These are phyloP conservation scores for Neurospora tetrasperma DNA, from an alignment of 495 filamentous ascomycete species.

Conservation along the genomic window DNA sequence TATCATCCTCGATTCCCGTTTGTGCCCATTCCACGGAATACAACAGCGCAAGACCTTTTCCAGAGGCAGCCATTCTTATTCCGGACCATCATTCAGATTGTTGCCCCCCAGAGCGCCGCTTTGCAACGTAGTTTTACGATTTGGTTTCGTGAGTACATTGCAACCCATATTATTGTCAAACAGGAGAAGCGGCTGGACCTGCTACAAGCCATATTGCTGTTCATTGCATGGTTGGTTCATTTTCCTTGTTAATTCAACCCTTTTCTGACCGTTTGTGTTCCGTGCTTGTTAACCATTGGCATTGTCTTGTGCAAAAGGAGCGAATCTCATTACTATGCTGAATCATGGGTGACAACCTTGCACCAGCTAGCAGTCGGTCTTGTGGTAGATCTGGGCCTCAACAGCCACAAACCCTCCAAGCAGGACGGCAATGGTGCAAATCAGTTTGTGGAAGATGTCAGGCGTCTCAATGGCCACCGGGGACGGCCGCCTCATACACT, in stretches of 20 bases:
- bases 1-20: constrained; percentile 19
- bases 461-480: not conserved
- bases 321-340: constrained; percentile 15
- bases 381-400: constrained; percentile 14
- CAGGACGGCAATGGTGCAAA: not conserved
- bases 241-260: not conserved
- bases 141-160: constrained; percentile 14
- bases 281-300: not conserved
- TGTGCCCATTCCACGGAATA: constrained; percentile 8
- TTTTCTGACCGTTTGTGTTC: not conserved
- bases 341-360: constrained; percentile 11
- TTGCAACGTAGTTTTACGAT: constrained; percentile 6
- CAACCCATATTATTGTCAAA: constrained; percentile 12
- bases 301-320: not conserved
- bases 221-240: constrained; percentile 15
- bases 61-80: constrained; percentile 16
- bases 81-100: constrained; percentile 12
- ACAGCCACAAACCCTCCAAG: constrained; percentile 5
- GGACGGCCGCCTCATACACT: constrained; percentile 4
- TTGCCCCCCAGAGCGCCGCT: constrained; percentile 10
- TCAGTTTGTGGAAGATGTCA: constrained; percentile 7
- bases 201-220: constrained; percentile 17
- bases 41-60: constrained; percentile 9
- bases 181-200: constrained; percentile 19
- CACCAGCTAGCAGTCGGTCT: constrained; percentile 13